Evolutionary conservation across 352 stramenopile genomes (phyloP).

Genomic region (Pythium rhizo-oryzae): DNA sequence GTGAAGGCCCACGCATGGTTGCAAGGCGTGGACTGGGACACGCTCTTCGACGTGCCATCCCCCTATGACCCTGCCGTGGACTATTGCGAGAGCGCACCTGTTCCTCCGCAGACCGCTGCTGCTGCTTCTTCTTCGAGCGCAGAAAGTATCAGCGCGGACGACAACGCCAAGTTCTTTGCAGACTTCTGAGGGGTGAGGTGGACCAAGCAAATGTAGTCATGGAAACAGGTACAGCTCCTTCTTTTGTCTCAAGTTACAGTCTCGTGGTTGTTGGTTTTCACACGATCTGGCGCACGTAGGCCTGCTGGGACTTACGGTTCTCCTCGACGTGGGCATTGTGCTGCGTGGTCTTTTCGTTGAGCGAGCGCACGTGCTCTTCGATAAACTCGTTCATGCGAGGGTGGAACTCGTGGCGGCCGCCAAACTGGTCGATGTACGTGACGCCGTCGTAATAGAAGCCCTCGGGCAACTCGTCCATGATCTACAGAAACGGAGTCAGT

Average conservation of each 20-base stretch:
- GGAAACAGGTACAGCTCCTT: not conserved
- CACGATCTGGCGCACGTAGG: slow-evolving; percentile 37
- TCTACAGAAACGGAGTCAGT: slow-evolving; percentile 31
- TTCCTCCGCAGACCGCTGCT: not conserved
- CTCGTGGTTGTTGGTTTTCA: not conserved
- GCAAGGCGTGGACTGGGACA: slow-evolving; percentile 49
- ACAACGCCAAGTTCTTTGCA: slow-evolving; percentile 69
- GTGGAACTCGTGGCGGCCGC: slow-evolving; percentile 74
- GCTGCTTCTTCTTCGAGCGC: slow-evolving; percentile 49
- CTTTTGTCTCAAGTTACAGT: too few relatives aligned
- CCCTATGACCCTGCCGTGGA: slow-evolving; percentile 43
- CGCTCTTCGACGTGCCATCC: not conserved
- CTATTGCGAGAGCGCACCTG: slow-evolving; percentile 25
- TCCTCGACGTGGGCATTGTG: slow-evolving; percentile 55
- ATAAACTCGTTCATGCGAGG: slow-evolving; percentile 71
- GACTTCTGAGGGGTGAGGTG: slow-evolving; percentile 44
- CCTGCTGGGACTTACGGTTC: slow-evolving; percentile 48
- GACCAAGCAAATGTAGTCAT: not conserved
- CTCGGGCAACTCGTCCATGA: slow-evolving; percentile 68
- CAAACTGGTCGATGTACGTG: slow-evolving; percentile 77
- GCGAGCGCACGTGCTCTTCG: slow-evolving; percentile 49
- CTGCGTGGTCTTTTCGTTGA: slow-evolving; percentile 45
- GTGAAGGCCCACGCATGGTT: slow-evolving; percentile 75
- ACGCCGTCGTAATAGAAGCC: slow-evolving; percentile 74
- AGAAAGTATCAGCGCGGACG: slow-evolving; percentile 71